Evolutionary conservation across 2,329 filamentous ascomycete species (phyloP), one percentile per base, ranked within the genome.

Genomic region (Tolypocladium album): DNA sequence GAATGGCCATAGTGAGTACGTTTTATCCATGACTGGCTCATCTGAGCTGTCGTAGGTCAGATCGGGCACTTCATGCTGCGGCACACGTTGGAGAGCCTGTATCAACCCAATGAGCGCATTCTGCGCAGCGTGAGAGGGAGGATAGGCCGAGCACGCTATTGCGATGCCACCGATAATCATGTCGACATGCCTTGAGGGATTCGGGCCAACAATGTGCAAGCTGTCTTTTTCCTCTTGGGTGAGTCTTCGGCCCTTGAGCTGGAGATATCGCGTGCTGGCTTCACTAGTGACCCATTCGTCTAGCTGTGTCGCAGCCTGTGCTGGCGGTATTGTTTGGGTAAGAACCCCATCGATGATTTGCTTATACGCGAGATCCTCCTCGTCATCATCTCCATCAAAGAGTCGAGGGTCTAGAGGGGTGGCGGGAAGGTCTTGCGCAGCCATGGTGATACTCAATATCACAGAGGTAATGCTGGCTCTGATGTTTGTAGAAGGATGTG

Each of bases 211-310:
- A 17, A 62, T 47, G 20, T 53, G 31, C n/a, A 57, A 4, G 17
- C 59, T 59, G 27, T 57, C 59, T 3, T 47, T 56, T 39, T 58
- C 59, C 7, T 58, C 55, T 15, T 59, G 52, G 7, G 40, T 58
- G 40, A 58, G 57, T 1, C 53, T 15, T 42, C 59, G 59, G 22
- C 45, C 45, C 36, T 59, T 50, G n/a, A 61, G 43, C 57, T 43
- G 42, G 9, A 7, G 17, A 43, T 15, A 53, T 24, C 58, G 57
- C 13, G 2, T 45, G n/a, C 58, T 47, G 47, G 61, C 61, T 24
- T 61, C 59, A 4, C 36, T 27, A 22, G 56, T 58, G 47, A 63
- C 61, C 61, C 61, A 63, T 58, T 58, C 40, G 55, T 63, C 59
- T 9, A 63, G 38, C 22, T 60, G 58, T 17, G 20, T 9, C 4